These are phyloP conservation scores for Wickerhamomyces kurtzmanii DNA, from an alignment of 805 yeast species.

Conservation along the genomic window DNA sequence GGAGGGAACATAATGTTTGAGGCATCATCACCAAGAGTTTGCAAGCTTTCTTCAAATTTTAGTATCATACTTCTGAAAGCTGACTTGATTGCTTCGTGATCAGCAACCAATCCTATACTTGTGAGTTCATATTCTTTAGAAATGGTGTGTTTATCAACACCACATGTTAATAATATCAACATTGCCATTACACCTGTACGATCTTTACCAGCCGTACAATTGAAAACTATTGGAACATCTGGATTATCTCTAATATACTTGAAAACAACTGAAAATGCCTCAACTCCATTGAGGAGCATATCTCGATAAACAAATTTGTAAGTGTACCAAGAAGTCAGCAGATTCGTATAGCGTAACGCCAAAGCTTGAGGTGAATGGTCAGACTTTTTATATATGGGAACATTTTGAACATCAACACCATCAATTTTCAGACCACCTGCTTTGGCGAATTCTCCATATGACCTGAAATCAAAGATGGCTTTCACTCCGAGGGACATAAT, in stretches of 20 bases:
- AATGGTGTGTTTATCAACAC: slow-evolving; percentile 55
- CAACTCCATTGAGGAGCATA: slow-evolving; percentile 39
- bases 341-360: slow-evolving; percentile 41
- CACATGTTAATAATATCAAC: slow-evolving; percentile 51
- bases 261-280: slow-evolving; percentile 40
- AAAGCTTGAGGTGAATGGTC: slow-evolving; percentile 59
- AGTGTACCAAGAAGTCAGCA: slow-evolving; percentile 51
- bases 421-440: slow-evolving; percentile 34
- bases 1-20: slow-evolving; percentile 1
- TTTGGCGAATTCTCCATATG: slow-evolving; percentile 41
- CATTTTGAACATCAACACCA: slow-evolving; percentile 38
- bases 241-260: slow-evolving; percentile 45
- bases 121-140: slow-evolving; percentile 76
- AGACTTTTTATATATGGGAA: slow-evolving; percentile 44
- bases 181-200: slow-evolving; percentile 72
- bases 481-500: slow-evolving; percentile 30
- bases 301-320: slow-evolving; percentile 54
- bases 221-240: slow-evolving; percentile 46
- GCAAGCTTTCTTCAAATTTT: slow-evolving; percentile 3
- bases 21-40: slow-evolving; percentile 2
- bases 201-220: slow-evolving; percentile 85
- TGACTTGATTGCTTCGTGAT: slow-evolving; percentile 14
- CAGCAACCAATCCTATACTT: slow-evolving; percentile 48
- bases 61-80: slow-evolving; percentile 12
- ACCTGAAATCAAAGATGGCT: slow-evolving; percentile 59